Conservation (phyloP, 345 rosid species). For the Salix brachista region DNA sequence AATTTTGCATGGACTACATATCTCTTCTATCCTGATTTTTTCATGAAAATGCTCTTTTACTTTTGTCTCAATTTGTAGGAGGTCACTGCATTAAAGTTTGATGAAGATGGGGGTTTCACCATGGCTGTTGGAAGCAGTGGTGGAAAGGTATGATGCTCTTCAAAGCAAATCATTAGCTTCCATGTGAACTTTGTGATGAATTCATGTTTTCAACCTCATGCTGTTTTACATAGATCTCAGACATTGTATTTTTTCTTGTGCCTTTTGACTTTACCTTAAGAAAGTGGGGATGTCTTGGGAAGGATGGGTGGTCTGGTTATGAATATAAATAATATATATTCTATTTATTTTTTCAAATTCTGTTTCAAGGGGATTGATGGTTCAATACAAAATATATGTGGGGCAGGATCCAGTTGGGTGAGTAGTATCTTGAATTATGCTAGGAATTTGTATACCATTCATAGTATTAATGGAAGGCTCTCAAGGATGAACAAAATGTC, state of each 20-base stretch:
- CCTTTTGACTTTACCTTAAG: not conserved
- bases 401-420: too few relatives aligned
- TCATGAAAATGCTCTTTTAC: not conserved
- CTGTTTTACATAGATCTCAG: not conserved
- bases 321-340: not conserved
- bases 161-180: too few relatives aligned
- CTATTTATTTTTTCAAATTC: not conserved
- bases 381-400: too few relatives aligned
- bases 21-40: not conserved
- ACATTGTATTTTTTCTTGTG: not conserved
- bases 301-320: too few relatives aligned
- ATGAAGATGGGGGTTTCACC: too few relatives aligned
- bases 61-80: conserved; percentile 44
- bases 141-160: too few relatives aligned
- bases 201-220: not conserved
- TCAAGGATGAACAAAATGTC: too few relatives aligned
- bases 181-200: not conserved
- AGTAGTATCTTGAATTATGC: too few relatives aligned
- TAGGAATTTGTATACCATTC: too few relatives aligned
- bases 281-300: not conserved
- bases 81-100: conserved; percentile 86
- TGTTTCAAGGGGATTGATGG: too few relatives aligned
- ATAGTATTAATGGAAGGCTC: too few relatives aligned
- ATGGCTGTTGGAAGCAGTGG: too few relatives aligned
- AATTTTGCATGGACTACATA: not conserved